These are phyloP conservation scores for Leishmania amazonensis DNA, from an alignment of 208 protist species.

Conservation along the genomic window DNA sequence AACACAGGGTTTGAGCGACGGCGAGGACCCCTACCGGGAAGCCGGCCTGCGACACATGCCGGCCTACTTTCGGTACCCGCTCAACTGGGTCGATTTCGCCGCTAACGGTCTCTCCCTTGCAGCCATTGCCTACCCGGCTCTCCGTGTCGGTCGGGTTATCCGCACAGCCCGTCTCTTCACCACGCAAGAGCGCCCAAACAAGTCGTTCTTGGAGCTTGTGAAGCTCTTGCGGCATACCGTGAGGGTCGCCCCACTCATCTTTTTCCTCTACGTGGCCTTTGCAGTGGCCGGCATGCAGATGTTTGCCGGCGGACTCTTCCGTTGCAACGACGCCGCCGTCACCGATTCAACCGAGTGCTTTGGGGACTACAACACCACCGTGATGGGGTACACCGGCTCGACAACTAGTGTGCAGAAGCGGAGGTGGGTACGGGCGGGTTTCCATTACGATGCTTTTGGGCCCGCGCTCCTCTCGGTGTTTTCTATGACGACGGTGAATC, in stretches of 20 bases:
- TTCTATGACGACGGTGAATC: constrained; percentile 35
- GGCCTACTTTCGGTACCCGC: constrained; percentile 47
- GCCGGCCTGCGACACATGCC: neutral
- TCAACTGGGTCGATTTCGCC: constrained; percentile 57
- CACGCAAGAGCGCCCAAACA: constrained; percentile 41
- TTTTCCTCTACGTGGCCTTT: constrained; percentile 47
- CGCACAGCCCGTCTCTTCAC: constrained; percentile 53
- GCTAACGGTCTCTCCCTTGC: constrained; percentile 44
- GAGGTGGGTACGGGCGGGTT: constrained; percentile 24
- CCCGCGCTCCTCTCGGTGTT: constrained; percentile 62
- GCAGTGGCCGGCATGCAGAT: constrained; percentile 54
- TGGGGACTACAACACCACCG: constrained; percentile 22
- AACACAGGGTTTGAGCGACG: neutral
- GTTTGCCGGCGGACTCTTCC: constrained; percentile 45
- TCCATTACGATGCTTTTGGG: constrained; percentile 66
- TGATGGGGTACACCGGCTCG: constrained; percentile 12
- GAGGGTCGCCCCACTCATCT: constrained; percentile 30
- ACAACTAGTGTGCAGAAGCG: constrained; percentile 7
- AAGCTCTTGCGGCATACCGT: constrained; percentile 21
- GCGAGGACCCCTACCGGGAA: neutral
- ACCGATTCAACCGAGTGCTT: constrained; percentile 6
- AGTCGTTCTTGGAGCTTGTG: constrained; percentile 25
- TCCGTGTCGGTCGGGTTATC: constrained; percentile 43
- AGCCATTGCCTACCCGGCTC: constrained; percentile 43
- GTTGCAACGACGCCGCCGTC: constrained; percentile 45